phyloP scores from a whole-genome alignment of 768 basidiomycete species.

The Dacryopinax primogenitus region DNA sequence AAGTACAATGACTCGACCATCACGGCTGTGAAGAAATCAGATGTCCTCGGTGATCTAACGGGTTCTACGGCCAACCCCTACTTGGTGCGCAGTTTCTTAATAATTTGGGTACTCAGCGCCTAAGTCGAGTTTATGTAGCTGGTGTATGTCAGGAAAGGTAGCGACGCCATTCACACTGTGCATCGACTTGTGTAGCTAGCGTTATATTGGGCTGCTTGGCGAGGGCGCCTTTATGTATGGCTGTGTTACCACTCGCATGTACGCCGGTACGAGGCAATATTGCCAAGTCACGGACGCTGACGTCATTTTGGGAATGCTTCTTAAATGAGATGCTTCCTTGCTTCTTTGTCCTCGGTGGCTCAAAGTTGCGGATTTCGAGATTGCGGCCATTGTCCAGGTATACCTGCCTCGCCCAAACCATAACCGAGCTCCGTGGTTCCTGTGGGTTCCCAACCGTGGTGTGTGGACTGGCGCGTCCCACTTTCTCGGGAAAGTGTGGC shows the following conservation, averaged over 20 bases:
- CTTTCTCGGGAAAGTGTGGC: neutral
- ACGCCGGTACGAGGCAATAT: neutral
- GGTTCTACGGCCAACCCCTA: slow-evolving; percentile 84
- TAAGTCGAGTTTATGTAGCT: slow-evolving; percentile 36
- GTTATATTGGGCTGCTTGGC: neutral
- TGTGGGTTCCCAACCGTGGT: neutral
- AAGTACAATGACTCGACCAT: slow-evolving; percentile 94
- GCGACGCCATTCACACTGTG: slow-evolving; percentile 59
- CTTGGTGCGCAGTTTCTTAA: slow-evolving; percentile 43
- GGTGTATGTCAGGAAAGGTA: slow-evolving; percentile 69
- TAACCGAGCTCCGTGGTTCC: neutral
- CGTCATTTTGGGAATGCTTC: neutral
- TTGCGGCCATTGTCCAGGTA: too few species aligned
- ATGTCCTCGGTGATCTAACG: slow-evolving; percentile 83
- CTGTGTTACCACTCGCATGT: too few species aligned
- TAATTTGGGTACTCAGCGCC: neutral
- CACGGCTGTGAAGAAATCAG: slow-evolving; percentile 57
- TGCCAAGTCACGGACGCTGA: neutral
- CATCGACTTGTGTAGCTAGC: slow-evolving; percentile 11
- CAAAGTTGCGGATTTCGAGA: neutral
- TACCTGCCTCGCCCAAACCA: too few species aligned
- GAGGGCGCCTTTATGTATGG: too few species aligned
- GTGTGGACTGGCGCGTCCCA: neutral
- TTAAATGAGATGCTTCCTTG: neutral
- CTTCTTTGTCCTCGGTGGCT: neutral